phyloP scores from a whole-genome alignment of 805 yeast genomes.

The Candida multigemmis region DNA sequence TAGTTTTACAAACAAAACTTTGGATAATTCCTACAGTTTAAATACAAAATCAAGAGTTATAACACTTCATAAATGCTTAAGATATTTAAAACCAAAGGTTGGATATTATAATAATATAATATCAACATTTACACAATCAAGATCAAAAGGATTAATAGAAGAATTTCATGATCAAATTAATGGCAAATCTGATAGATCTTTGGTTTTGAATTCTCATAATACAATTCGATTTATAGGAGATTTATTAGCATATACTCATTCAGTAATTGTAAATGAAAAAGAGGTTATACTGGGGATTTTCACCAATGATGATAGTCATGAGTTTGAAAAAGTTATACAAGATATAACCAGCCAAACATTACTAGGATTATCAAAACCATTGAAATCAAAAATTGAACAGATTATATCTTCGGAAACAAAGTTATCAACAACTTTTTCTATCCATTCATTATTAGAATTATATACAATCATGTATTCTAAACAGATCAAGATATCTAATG shows the following conservation, averaged over 20 bases:
- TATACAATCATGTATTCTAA: constrained; percentile 63
- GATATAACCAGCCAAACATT: constrained; percentile 42
- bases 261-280: constrained; percentile 77
- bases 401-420: constrained; percentile 57
- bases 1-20: constrained; percentile 20
- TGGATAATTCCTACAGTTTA: constrained; percentile 20
- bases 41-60: constrained; percentile 13
- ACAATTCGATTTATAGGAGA: constrained; percentile 81
- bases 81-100: constrained; percentile 25
- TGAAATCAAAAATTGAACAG: constrained; percentile 59
- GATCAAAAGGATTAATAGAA: constrained; percentile 54
- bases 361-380: constrained; percentile 47
- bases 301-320: constrained; percentile 11
- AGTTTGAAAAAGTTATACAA: constrained; percentile 18
- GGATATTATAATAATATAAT: constrained; percentile 52
- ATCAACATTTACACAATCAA: constrained; percentile 53
- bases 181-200: constrained; percentile 13
- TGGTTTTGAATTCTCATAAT: constrained; percentile 49
- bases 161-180: constrained; percentile 58
- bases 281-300: constrained; percentile 66
- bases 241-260: constrained; percentile 79
- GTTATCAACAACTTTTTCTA: constrained; percentile 44
- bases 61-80: constrained; percentile 22
- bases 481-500: constrained; percentile 11
- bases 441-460: constrained; percentile 55